Evolutionary conservation across 2,329 filamentous ascomycete species (phyloP), one percentile per base, ranked within the genome.

Genomic region (Alternaria infectoria): DNA sequence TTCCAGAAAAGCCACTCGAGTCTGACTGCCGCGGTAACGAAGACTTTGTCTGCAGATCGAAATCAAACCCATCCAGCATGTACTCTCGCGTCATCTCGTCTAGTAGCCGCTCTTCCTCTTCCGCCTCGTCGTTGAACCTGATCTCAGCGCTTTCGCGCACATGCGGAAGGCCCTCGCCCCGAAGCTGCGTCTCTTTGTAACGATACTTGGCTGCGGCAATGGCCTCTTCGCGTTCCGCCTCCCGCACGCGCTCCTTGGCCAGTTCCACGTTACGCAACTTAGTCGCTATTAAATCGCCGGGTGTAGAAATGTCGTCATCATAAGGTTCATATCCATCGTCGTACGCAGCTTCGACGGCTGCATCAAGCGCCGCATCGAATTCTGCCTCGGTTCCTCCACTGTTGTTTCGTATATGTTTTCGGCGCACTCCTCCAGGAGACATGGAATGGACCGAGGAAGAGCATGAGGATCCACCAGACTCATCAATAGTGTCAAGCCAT

Each of bases 311-410:
- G 63, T 83, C 21, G 26, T 84, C 80, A 23, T 83, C 81, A 77
- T 87, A 88, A 5, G 91, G 91, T 75, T 97, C 93, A 67, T 93
- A 92, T 1, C 92, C 92, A 66, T 97, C 93, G 77, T 97, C 91
- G 78, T 98, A 99, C 6, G 95, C 96, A 54, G 95, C 95, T 79
- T 98, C 96, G 9, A 98, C 94, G 13, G 96, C 96, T 23, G 94
- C 95, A 81, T 98, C 95, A 46, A 98, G 85, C 5, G 96, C 96
- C 9, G 93, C 93, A 80, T 97, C 94, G 69, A 98, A 97, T 75
- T 97, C 94, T 7, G 92, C 91, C 77, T 97, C 93, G 0, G 93
- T 96, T 28, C 87, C 89, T 47, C 89, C 89, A 67, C 91, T 95
- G 3, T 86, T 77, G 36, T 85, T 85, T 52, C 91, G 88, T 57